Evolutionary conservation across 2,329 filamentous ascomycete genomes (phyloP).

Genomic region (Magnaporthales sp.): DNA sequence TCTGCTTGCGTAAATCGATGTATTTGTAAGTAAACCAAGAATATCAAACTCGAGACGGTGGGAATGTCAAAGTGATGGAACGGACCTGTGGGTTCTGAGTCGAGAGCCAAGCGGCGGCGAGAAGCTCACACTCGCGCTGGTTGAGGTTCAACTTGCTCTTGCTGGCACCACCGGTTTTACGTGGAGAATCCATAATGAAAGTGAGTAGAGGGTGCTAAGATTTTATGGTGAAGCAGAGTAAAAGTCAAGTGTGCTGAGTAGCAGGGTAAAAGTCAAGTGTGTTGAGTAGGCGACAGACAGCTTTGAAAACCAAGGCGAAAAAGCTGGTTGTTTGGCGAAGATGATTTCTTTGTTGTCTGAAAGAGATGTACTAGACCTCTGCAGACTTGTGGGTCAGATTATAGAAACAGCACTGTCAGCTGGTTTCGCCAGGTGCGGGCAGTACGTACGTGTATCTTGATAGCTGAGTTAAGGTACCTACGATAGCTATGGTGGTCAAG

Average conservation of each 20-base stretch:
- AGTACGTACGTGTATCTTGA: too few relatives aligned
- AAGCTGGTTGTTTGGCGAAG: too few relatives aligned
- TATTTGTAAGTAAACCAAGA: neutral
- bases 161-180: neutral
- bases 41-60: too few relatives aligned
- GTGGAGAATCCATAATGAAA: neutral
- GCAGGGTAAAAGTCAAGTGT: neutral
- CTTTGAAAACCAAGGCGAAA: too few relatives aligned
- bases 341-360: too few relatives aligned
- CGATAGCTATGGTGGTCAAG: too few relatives aligned
- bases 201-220: neutral
- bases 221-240: neutral
- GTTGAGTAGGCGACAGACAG: too few relatives aligned
- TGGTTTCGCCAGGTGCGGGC: too few relatives aligned
- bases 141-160: neutral
- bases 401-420: too few relatives aligned
- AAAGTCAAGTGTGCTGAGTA: neutral
- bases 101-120: constrained; percentile 3
- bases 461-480: too few relatives aligned
- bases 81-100: constrained; percentile 1
- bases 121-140: constrained; percentile 2
- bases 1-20: neutral
- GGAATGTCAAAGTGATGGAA: neutral
- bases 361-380: too few relatives aligned
- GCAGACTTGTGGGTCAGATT: too few relatives aligned